Percentiles rank a stretch among this genome's conserved stretches.
Conservation (phyloP, 2,329 filamentous ascomycete genomes). For the Pseudogymnoascus sp. region DNA sequence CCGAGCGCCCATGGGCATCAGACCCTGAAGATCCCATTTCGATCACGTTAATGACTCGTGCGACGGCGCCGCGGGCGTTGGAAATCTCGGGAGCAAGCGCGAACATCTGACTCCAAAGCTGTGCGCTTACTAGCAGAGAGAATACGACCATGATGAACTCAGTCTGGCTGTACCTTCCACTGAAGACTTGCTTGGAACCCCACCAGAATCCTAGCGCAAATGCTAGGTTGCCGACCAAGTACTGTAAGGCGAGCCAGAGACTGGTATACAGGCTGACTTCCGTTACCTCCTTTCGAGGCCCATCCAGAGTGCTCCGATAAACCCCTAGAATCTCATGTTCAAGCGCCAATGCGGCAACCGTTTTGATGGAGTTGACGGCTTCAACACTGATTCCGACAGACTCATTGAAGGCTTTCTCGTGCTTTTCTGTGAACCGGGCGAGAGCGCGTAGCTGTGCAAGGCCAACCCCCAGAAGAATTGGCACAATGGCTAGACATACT, state of each 20-base stretch:
- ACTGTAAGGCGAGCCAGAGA: constrained; percentile 40
- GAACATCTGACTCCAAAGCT: constrained; percentile 1
- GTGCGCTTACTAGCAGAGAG: constrained; percentile 53
- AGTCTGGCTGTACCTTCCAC: constrained; percentile 38
- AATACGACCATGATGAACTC: constrained; percentile 34
- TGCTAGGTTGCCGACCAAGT: constrained; percentile 44
- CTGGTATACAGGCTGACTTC: constrained; percentile 36
- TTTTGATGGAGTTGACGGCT: constrained; percentile 49
- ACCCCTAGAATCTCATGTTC: constrained; percentile 42
- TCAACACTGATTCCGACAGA: constrained; percentile 55
- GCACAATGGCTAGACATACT: constrained; percentile 59
- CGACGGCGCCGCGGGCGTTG: constrained; percentile 45
- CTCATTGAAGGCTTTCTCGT: constrained; percentile 54
- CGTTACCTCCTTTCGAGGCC: constrained; percentile 37
- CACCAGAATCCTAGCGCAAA: constrained; percentile 50
- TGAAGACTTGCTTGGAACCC: constrained; percentile 49
- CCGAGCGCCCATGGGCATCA: neutral
- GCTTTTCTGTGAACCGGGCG: constrained; percentile 51
- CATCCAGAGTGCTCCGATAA: constrained; percentile 35
- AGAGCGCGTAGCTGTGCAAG: constrained; percentile 60
- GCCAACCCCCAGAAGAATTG: constrained; percentile 58
- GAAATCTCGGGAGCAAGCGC: constrained; percentile 33
- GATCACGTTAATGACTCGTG: constrained; percentile 45
- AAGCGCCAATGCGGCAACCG: constrained; percentile 48
- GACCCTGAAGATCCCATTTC: constrained; percentile 18